These are phyloP conservation scores for Hippophae rhamnoides DNA, from an alignment of 306 rosid species.

Conservation along the genomic window DNA sequence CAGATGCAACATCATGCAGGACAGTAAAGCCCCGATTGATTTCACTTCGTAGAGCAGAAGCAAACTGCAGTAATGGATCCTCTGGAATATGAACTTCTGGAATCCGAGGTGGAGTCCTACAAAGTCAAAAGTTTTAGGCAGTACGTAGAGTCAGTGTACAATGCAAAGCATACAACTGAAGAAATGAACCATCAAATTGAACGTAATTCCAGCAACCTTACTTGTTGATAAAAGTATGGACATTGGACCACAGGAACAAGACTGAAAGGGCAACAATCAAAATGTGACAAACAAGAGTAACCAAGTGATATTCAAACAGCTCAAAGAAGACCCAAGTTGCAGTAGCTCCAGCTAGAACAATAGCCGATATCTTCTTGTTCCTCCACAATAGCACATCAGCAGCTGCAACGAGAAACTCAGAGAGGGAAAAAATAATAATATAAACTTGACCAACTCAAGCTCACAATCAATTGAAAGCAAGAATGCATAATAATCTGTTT, in stretches of 20 bases:
- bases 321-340: constrained; percentile 68
- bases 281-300: constrained; percentile 61
- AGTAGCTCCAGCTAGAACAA: constrained; percentile 65
- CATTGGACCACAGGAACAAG: constrained; percentile 91
- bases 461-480: no score
- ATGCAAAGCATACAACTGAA: background rate
- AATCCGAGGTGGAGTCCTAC: constrained; percentile 62
- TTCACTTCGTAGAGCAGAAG: constrained; percentile 57
- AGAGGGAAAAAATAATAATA: background rate
- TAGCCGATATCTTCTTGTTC: constrained; percentile 77
- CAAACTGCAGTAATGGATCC: constrained; percentile 59
- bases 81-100: constrained; percentile 76
- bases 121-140: constrained; percentile 7
- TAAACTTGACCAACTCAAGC: no score
- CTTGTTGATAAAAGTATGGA: constrained; percentile 73
- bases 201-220: constrained; percentile 23
- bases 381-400: constrained; percentile 86
- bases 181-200: background rate
- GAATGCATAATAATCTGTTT: no score
- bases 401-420: constrained; percentile 35
- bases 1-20: constrained; percentile 76
- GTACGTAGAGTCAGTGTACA: constrained; percentile 1
- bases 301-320: constrained; percentile 70
- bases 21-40: constrained; percentile 51
- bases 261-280: constrained; percentile 45